Conservation (phyloP, 495 filamentous ascomycete genomes). For the Umbilicaria muhlenbergii region DNA sequence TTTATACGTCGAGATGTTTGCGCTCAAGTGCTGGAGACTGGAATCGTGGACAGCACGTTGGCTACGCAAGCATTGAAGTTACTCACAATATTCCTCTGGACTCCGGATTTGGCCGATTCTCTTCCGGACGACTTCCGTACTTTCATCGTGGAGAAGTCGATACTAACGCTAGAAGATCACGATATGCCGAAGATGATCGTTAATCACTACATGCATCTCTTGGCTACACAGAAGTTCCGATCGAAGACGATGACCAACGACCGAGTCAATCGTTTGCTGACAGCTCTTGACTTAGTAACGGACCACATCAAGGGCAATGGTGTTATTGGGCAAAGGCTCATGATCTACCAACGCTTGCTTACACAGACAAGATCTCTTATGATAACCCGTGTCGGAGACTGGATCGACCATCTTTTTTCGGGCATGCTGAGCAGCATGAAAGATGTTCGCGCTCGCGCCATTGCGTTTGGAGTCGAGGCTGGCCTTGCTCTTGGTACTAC, state of each 20-base stretch:
- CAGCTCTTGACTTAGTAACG: slow-evolving; percentile 54
- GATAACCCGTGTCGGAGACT: slow-evolving; percentile 40
- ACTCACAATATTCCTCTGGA: slow-evolving; percentile 53
- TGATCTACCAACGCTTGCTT: slow-evolving; percentile 61
- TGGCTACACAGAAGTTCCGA: slow-evolving; percentile 64
- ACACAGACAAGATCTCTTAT: slow-evolving; percentile 52
- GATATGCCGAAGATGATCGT: slow-evolving; percentile 60
- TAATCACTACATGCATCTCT: slow-evolving; percentile 58
- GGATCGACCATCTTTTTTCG: slow-evolving; percentile 67
- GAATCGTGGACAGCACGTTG: slow-evolving; percentile 42
- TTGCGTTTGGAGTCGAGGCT: slow-evolving; percentile 53
- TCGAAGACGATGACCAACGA: slow-evolving; percentile 54
- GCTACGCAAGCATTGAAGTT: slow-evolving; percentile 63
- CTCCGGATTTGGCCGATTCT: slow-evolving; percentile 42
- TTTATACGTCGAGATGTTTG: slow-evolving; percentile 69
- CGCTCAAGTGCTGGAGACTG: slow-evolving; percentile 31
- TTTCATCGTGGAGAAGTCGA: slow-evolving; percentile 67
- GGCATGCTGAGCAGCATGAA: slow-evolving; percentile 65
- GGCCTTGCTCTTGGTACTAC: slow-evolving; percentile 50
- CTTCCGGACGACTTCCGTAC: slow-evolving; percentile 61
- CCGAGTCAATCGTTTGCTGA: slow-evolving; percentile 49
- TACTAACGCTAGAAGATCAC: slow-evolving; percentile 45
- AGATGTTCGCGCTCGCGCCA: slow-evolving; percentile 59
- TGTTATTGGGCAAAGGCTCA: slow-evolving; percentile 54
- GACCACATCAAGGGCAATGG: slow-evolving; percentile 59